Conservation (phyloP, 2,329 filamentous ascomycete genomes). For the Reticulascus tulasneorum region DNA sequence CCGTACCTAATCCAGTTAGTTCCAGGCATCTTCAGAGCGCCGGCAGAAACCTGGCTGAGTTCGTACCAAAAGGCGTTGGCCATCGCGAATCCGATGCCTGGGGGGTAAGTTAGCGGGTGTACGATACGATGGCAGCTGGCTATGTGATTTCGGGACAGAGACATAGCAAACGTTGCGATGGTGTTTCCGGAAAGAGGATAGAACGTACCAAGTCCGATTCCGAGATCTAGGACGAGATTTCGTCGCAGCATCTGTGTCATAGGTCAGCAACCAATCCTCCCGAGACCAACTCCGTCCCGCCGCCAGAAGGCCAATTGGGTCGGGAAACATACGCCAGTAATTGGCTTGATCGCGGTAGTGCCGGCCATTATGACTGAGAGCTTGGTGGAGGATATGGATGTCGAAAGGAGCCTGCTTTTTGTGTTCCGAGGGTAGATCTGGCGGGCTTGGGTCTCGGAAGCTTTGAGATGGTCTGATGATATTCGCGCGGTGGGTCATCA, state of each 20-base stretch:
- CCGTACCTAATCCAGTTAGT: conserved; percentile 47
- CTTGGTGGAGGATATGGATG: conserved; percentile 5
- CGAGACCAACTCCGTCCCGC: conserved; percentile 1
- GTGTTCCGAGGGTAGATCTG: conserved; percentile 4
- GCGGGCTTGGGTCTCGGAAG: conserved; percentile 3
- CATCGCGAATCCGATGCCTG: conserved; percentile 51
- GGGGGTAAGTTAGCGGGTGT: conserved; percentile 26
- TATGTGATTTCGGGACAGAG: no score
- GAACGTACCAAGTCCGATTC: conserved; percentile 51
- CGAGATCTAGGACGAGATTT: conserved; percentile 53
- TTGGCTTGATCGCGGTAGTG: conserved; percentile 40
- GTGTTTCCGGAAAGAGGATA: no score
- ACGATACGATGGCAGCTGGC: no score
- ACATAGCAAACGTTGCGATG: no score
- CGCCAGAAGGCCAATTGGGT: conserved; percentile 25
- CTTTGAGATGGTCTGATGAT: conserved; percentile 12
- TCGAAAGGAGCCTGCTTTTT: conserved; percentile 9
- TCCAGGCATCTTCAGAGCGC: neutral
- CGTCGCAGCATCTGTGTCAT: conserved; percentile 55
- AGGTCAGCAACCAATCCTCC: conserved; percentile 28
- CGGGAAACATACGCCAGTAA: conserved; percentile 52
- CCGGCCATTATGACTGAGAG: conserved; percentile 40
- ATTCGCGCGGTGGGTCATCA: conserved; percentile 8
- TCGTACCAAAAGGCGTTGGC: conserved; percentile 57
- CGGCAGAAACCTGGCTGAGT: neutral